Conservation (phyloP, 2,329 filamentous ascomycete species). For the Penicillium sp. region DNA sequence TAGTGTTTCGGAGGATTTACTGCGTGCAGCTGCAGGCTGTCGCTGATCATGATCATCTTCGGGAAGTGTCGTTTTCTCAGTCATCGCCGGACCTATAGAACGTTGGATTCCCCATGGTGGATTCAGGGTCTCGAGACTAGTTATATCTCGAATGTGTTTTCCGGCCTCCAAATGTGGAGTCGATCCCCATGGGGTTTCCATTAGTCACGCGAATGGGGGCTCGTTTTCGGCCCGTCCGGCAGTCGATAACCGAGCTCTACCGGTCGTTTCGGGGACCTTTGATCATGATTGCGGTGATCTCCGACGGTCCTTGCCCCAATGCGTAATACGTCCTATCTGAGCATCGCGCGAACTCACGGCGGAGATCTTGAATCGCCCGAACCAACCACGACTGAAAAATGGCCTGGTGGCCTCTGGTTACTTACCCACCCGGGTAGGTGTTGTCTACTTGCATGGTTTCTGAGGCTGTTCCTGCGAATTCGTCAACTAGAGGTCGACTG, state of each 20-base stretch:
- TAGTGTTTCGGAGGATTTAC: background rate
- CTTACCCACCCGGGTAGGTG: background rate
- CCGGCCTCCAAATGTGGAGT: slow-evolving; percentile 17
- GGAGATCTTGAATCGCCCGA: background rate
- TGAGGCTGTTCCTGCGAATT: background rate
- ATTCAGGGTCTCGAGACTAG: background rate
- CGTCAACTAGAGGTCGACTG: background rate
- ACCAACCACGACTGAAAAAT: background rate
- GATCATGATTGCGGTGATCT: slow-evolving; percentile 3
- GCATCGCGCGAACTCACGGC: background rate
- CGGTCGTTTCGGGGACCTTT: slow-evolving; percentile 3
- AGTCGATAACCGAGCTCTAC: slow-evolving; percentile 25
- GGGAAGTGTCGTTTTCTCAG: slow-evolving; percentile 7
- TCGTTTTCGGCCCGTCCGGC: slow-evolving; percentile 16
- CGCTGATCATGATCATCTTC: background rate
- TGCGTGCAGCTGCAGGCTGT: background rate
- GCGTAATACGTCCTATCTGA: background rate
- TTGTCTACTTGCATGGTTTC: background rate
- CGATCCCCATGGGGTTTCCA: slow-evolving; percentile 19
- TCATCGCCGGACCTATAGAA: slow-evolving; percentile 7
- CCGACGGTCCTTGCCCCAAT: background rate
- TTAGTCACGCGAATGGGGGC: slow-evolving; percentile 23
- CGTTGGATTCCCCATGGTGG: background rate
- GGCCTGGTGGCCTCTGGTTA: background rate
- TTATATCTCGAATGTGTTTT: slow-evolving; percentile 6